Evolutionary conservation across 202 grass and related monocot species (phyloP), one percentile per base, ranked within the genome.

Genomic region (Schoenoplectus triqueter): DNA sequence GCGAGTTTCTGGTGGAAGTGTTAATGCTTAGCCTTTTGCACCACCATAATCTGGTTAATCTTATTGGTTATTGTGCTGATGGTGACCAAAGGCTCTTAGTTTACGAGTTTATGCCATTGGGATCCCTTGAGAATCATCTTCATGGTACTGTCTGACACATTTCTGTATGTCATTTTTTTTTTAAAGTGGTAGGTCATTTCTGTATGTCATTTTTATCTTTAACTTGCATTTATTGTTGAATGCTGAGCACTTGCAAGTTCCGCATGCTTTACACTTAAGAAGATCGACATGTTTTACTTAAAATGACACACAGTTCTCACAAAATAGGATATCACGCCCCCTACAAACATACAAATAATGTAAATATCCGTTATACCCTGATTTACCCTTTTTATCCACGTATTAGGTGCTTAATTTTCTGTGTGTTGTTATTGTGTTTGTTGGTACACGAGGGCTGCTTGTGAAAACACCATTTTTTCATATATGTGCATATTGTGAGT

Each of bases 1-100:
- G 95, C 46, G 95, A 97, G 84, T 95, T 97, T 93, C 90, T 97
- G 41, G 95, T 97, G 88, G 95, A 97, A 86, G 95, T 97, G 83
- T 91, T 97, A 80, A 97, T 97, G 95, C 81, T 97, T 80, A 97
- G 95, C 87, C 92, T 97, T 19, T 79, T 97, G 69, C 92, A 97
- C 63, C 94, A 97, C 81, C 80, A 88, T 81, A 93, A 97, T 88
- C 91, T 97, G 73, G 95, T 97, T 67, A 97, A 90, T 89, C 88
- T 97, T 82, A 95, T 97, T 85, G 95, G 92, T 81, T 97, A 97
- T 71, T 97, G 91, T 19, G 89, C 92, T 59, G 95, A 95, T 86
- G 95, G 95, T 85, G 95, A 97, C 81, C 95, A 97, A 83, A 89
- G 95, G 63, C 95, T 97, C 40, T 86, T 97, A 39, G 92, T 92